Conservation (phyloP, 2,329 filamentous ascomycete species). For the Calonectria montana region DNA sequence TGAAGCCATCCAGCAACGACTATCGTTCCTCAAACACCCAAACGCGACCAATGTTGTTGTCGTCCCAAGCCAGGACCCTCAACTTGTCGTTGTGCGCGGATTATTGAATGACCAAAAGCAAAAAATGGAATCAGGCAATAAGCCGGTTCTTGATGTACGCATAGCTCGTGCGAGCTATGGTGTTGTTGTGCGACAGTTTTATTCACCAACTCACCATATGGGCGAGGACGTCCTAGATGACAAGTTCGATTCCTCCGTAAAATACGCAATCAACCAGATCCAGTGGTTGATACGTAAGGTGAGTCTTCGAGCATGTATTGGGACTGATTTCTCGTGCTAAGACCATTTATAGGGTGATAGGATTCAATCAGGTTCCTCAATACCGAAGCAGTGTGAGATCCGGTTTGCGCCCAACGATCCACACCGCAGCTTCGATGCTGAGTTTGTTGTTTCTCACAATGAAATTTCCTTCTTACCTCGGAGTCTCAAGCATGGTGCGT, state of each 20-base stretch:
- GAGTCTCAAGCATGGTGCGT: constrained; percentile 52
- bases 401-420: constrained; percentile 46
- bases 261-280: constrained; percentile 38
- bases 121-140: constrained; percentile 53
- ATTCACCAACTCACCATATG: constrained; percentile 31
- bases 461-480: constrained; percentile 50
- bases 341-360: constrained; percentile 49
- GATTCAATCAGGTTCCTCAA: constrained; percentile 48
- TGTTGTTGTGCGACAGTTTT: constrained; percentile 32
- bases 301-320: constrained; percentile 47
- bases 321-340: constrained; percentile 26
- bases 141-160: constrained; percentile 55
- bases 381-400: constrained; percentile 50
- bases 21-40: constrained; percentile 47
- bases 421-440: constrained; percentile 50
- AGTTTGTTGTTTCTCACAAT: constrained; percentile 54
- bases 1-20: constrained; percentile 51
- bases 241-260: constrained; percentile 25
- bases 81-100: constrained; percentile 66
- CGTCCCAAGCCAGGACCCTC: constrained; percentile 60
- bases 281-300: constrained; percentile 43
- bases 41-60: constrained; percentile 48
- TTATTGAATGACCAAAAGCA: constrained; percentile 64
- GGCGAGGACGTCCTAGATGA: constrained; percentile 33
- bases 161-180: constrained; percentile 41